A percentile compares a stretch with the other conserved stretches of the same genome.
phyloP scores from a whole-genome alignment of 1,284 basidiomycete species.

The Erythrobasidium hasegawianum region DNA sequence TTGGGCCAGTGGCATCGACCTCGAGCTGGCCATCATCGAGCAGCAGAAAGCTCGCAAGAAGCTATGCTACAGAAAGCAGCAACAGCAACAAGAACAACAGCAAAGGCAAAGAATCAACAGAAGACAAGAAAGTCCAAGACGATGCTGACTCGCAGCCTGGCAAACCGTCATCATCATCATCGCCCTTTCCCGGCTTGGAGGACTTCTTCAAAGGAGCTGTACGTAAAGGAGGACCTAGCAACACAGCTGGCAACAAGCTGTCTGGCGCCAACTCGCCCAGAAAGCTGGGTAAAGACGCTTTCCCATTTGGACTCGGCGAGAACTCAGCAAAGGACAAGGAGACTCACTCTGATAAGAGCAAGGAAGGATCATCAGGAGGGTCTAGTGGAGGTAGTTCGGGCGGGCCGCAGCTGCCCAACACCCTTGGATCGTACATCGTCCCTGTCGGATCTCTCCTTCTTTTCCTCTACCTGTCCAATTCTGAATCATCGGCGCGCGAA shows the following conservation, averaged over 20 bases:
- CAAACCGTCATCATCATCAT: slow-evolving; percentile 72
- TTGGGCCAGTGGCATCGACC: background rate
- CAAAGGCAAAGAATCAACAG: slow-evolving; percentile 11
- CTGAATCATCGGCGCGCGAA: slow-evolving; percentile 38
- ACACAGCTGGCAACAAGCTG: background rate
- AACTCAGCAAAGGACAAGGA: slow-evolving; percentile 16
- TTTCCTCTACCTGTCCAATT: slow-evolving; percentile 40
- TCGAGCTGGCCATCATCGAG: background rate
- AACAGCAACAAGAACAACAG: background rate
- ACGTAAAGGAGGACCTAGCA: slow-evolving; percentile 16
- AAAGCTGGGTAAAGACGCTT: slow-evolving; percentile 2
- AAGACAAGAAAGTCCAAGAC: slow-evolving; percentile 6
- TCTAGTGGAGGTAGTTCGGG: background rate
- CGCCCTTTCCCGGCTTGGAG: slow-evolving; percentile 38
- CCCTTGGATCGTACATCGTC: slow-evolving; percentile 35
- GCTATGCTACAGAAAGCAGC: slow-evolving; percentile 25
- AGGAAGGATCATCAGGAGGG: slow-evolving; percentile 11
- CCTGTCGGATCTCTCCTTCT: slow-evolving; percentile 40
- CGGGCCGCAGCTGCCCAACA: slow-evolving; percentile 34
- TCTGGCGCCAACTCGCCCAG: slow-evolving; percentile 7
- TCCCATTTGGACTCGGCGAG: slow-evolving; percentile 27
- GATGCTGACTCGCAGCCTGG: slow-evolving; percentile 6
- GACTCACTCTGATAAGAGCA: slow-evolving; percentile 18
- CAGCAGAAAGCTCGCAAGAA: background rate
- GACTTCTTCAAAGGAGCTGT: slow-evolving; percentile 43